These are phyloP conservation scores for Sarocladiaceae sp. DNA, from an alignment of 2,329 filamentous ascomycete genomes.

Conservation along the genomic window DNA sequence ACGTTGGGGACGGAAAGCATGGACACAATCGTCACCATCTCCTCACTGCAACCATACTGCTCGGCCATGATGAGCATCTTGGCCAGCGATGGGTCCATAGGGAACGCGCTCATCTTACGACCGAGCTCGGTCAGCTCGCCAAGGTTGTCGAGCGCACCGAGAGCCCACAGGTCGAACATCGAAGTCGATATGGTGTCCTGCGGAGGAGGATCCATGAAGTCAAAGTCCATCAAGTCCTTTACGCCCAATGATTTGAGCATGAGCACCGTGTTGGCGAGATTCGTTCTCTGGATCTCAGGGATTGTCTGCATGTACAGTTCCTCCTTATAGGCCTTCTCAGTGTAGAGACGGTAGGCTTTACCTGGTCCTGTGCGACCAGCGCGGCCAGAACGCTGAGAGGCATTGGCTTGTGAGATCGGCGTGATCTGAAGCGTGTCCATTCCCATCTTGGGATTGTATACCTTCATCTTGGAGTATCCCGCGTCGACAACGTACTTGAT, in stretches of 20 bases:
- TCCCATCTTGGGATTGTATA: slow-evolving; percentile 97
- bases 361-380: slow-evolving; percentile 92
- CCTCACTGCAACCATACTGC: slow-evolving; percentile 88
- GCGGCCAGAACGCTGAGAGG: slow-evolving; percentile 85
- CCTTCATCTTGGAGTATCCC: slow-evolving; percentile 94
- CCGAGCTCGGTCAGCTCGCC: slow-evolving; percentile 86
- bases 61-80: slow-evolving; percentile 91
- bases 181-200: slow-evolving; percentile 97
- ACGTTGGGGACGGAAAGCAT: slow-evolving; percentile 97
- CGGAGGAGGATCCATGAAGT: slow-evolving; percentile 98
- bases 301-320: slow-evolving; percentile 97
- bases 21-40: slow-evolving; percentile 96
- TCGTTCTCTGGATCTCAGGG: slow-evolving; percentile 94
- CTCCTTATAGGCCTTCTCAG: slow-evolving; percentile 89
- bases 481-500: slow-evolving; percentile 99
- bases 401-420: slow-evolving; percentile 94
- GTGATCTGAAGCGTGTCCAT: slow-evolving; percentile 99
- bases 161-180: slow-evolving; percentile 93
- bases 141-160: slow-evolving; percentile 88
- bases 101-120: slow-evolving; percentile 91
- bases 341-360: slow-evolving; percentile 90
- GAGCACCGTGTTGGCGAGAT: slow-evolving; percentile 89
- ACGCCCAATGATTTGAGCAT: slow-evolving; percentile 92
- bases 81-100: slow-evolving; percentile 93
- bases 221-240: slow-evolving; percentile 89